These are phyloP conservation scores for Fusarium concolor DNA, from an alignment of 2,329 filamentous ascomycete species.

Conservation along the genomic window DNA sequence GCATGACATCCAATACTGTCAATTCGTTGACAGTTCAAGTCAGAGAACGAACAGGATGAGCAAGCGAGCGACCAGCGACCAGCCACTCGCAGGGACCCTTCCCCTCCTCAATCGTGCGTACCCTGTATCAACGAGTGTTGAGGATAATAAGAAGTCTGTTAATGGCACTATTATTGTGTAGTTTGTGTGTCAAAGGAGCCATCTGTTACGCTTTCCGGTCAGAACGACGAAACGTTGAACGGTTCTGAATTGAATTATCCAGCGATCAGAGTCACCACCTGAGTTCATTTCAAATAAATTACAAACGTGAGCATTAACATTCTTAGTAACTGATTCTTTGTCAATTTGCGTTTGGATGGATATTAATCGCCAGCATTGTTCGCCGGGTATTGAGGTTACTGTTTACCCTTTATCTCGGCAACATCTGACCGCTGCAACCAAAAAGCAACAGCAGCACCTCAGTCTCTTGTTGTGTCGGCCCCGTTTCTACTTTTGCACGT, in stretches of 20 bases:
- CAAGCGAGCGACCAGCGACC: background rate
- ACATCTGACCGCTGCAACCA: slow-evolving; percentile 9
- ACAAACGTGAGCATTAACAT: background rate
- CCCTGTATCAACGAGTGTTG: slow-evolving; percentile 5
- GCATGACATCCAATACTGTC: slow-evolving; percentile 3
- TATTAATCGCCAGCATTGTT: background rate
- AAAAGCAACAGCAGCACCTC: background rate
- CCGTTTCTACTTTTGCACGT: slow-evolving; percentile 30
- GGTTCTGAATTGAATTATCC: background rate
- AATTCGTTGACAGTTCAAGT: background rate
- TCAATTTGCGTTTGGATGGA: background rate
- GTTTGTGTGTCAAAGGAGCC: background rate
- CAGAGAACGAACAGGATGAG: background rate
- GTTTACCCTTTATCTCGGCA: background rate
- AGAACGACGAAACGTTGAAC: slow-evolving; percentile 7
- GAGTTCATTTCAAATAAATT: background rate
- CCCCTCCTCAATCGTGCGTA: slow-evolving; percentile 7
- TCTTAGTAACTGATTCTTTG: background rate
- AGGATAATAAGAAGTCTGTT: slow-evolving; percentile 1
- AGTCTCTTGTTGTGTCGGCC: slow-evolving; percentile 9
- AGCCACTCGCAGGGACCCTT: background rate
- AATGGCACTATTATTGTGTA: slow-evolving; percentile 11
- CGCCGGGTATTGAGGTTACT: background rate
- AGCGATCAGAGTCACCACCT: background rate
- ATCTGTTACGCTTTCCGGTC: slow-evolving; percentile 12